Conservation (phyloP, 306 rosid species). For the Ochetophila trinervis region DNA sequence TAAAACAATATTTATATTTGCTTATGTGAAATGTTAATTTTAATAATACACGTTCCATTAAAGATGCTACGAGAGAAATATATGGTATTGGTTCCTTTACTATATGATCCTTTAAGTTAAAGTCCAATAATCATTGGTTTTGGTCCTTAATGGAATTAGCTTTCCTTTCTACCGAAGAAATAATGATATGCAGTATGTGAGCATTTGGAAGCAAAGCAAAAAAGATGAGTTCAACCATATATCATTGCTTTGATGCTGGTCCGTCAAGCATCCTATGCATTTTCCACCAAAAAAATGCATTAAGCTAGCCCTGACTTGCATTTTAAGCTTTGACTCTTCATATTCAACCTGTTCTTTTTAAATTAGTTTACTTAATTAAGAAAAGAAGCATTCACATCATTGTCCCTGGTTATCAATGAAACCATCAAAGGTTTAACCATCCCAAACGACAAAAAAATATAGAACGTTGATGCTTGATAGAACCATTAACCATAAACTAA, state of each 20-base stretch:
- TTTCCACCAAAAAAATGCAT: background rate
- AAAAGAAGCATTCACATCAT: no score
- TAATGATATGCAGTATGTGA: background rate
- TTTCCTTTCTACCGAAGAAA: background rate
- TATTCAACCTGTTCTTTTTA: background rate
- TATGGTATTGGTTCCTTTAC: no score
- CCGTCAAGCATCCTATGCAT: conserved; percentile 33
- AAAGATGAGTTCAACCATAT: background rate
- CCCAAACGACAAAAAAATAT: no score
- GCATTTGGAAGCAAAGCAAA: conserved; percentile 43
- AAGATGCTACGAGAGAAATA: background rate
- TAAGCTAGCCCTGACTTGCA: conserved; percentile 27
- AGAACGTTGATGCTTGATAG: no score
- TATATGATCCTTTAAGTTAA: background rate
- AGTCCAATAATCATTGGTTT: conserved; percentile 6
- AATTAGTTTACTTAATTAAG: background rate
- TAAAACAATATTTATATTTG: no score
- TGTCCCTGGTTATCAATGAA: no score
- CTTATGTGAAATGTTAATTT: no score
- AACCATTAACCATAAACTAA: no score
- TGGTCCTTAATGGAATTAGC: conserved; percentile 21
- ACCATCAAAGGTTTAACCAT: no score
- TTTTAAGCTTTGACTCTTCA: conserved; percentile 28
- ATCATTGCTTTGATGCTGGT: conserved; percentile 29
- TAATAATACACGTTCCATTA: background rate